Evolutionary conservation across 83 land plant species (phyloP), one percentile per base, ranked within the genome.

Genomic region (Diphasiastrum complanatum): DNA sequence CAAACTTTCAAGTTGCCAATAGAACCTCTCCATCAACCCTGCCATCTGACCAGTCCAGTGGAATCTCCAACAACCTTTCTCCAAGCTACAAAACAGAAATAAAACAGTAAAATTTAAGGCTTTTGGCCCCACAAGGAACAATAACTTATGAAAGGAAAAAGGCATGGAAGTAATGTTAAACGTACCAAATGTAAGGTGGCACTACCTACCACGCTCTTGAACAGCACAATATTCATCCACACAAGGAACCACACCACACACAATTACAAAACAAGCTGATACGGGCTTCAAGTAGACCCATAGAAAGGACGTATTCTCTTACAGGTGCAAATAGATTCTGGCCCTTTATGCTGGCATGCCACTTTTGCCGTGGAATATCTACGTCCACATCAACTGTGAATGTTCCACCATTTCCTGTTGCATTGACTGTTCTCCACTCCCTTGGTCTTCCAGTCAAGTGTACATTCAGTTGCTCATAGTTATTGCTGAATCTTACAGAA

Each of bases 1-100:
- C n/a, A n/a, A n/a, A n/a, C n/a, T n/a, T n/a, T n/a, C n/a, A n/a
- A n/a, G n/a, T n/a, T n/a, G n/a, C n/a, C n/a, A n/a, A n/a, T n/a
- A 71, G 71, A 76, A 95, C 99, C 99, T 95, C 90, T 62, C 97
- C 97, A 66, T 66, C 77, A 68, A 92, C 93, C 72, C 86, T 76
- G 30, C 99, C 99, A 64, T 75, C 75, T 12, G 78, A 75, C 83
- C 85, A 86, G 18, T 51, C 70, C 52, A 87, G 63, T 49, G 99
- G 99, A 62, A 95, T 76, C 46, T 86, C 97, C 54, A 95, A 60
- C 57, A 95, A 67, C 74, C 93, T 83, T 54, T 95, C 96, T 70
- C 86, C 78, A 51, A 89, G 82, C 99, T 95, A 81, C 71, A 75
- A 24, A 30, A 55, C 11, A 27, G 14, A 33, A 14, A 55, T n/a